These are phyloP conservation scores for Candida glaebosa DNA, from an alignment of 805 yeast species.

Conservation along the genomic window DNA sequence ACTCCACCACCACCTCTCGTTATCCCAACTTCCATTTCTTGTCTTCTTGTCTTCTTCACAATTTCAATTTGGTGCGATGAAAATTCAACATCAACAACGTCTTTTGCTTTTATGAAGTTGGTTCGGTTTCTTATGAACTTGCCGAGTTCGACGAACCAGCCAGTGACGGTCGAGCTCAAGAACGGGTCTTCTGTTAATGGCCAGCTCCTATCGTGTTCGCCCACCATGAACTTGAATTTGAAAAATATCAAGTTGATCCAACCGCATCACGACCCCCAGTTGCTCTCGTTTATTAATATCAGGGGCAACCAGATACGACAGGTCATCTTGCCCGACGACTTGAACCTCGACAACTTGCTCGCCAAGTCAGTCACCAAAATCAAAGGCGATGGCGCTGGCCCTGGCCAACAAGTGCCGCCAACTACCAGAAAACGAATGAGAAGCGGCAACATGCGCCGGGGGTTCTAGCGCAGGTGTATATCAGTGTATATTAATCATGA, in stretches of 20 bases:
- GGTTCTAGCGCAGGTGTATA: not conserved
- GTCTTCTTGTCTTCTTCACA: too few relatives aligned
- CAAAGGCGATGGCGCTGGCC: conserved; percentile 45
- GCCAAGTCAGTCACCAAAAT: conserved; percentile 46
- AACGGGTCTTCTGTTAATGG: conserved; percentile 89
- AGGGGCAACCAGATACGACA: conserved; percentile 88
- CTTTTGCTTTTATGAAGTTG: conserved; percentile 53
- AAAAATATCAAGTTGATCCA: conserved; percentile 78
- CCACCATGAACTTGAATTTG: conserved; percentile 84
- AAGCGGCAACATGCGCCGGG: conserved; percentile 1
- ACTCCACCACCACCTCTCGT: too few relatives aligned
- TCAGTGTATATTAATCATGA: not conserved
- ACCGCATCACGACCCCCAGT: conserved; percentile 63
- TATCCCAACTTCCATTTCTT: too few relatives aligned
- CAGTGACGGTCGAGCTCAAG: conserved; percentile 86
- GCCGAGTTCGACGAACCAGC: conserved; percentile 60
- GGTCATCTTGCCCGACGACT: conserved; percentile 78
- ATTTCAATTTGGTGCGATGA: too few relatives aligned
- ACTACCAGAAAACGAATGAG: conserved; percentile 5
- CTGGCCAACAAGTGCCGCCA: conserved; percentile 17
- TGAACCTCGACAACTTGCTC: conserved; percentile 65
- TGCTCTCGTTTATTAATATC: conserved; percentile 74
- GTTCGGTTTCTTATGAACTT: conserved; percentile 81
- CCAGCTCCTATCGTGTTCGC: conserved; percentile 78
- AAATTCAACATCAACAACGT: too few relatives aligned